Evolutionary conservation across 148 eudicot species (phyloP).

Genomic region (Persicaria maculosa): DNA sequence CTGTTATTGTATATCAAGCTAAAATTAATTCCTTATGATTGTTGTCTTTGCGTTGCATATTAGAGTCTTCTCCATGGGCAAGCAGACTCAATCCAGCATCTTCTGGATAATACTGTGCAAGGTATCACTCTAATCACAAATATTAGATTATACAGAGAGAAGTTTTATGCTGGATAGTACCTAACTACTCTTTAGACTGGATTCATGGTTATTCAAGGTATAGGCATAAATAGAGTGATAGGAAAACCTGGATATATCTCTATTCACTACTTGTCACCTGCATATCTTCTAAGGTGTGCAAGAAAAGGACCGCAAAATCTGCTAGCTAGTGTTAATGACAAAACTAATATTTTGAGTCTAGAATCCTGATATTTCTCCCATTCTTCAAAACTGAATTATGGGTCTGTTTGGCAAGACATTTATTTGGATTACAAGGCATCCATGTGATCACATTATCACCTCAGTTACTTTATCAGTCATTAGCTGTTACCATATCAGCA

Average conservation of each 20-base stretch:
- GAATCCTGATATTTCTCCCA: neutral
- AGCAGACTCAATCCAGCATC: constrained; percentile 35
- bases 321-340: neutral
- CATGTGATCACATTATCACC: no score
- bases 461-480: no score
- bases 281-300: no score
- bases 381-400: neutral
- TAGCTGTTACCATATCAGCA: no score
- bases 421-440: no score
- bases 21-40: neutral
- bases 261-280: no score
- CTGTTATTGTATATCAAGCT: neutral
- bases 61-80: constrained; percentile 48
- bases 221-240: no score
- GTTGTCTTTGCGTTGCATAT: constrained; percentile 12
- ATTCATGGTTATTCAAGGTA: no score
- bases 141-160: neutral
- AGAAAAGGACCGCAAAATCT: neutral
- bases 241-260: no score
- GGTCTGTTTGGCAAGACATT: neutral
- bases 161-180: neutral
- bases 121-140: constrained; percentile 32
- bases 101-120: constrained; percentile 75
- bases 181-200: no score
- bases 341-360: neutral